Evolutionary conservation across 805 yeast species (phyloP).

Genomic region (Myxozyma udenii): DNA sequence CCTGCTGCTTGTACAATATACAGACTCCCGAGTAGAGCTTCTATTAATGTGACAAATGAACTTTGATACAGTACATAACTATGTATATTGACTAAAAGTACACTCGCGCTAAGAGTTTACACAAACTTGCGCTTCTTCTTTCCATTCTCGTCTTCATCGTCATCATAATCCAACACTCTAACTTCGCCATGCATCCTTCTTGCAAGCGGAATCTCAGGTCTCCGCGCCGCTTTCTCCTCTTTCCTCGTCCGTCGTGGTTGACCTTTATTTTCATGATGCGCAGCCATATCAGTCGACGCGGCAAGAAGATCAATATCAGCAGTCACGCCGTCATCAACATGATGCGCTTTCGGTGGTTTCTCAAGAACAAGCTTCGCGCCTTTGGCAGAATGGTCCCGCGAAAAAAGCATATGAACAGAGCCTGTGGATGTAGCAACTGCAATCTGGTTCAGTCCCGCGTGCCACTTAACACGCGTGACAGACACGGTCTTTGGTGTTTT

Average conservation of each 20-base stretch:
- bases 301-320: conserved; percentile 35
- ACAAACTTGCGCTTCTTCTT: conserved; percentile 2
- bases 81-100: no score
- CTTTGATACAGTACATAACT: no score
- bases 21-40: not conserved
- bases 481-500: conserved; percentile 9
- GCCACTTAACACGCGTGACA: conserved; percentile 33
- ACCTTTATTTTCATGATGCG: conserved; percentile 1
- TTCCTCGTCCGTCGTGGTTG: conserved; percentile 9
- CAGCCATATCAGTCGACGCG: conserved; percentile 20
- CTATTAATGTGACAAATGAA: not conserved
- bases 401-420: conserved; percentile 33
- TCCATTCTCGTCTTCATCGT: conserved; percentile 12
- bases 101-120: no score
- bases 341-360: conserved; percentile 34
- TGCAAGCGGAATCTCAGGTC: conserved; percentile 31
- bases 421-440: conserved; percentile 36
- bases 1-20: not conserved
- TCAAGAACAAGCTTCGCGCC: conserved; percentile 36
- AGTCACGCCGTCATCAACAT: conserved; percentile 37
- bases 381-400: conserved; percentile 32
- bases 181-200: conserved; percentile 23
- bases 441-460: conserved; percentile 36
- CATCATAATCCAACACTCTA: conserved; percentile 9
- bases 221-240: conserved; percentile 14